Evolutionary conservation across 306 rosid species (phyloP), one percentile per base, ranked within the genome.

Genomic region (Astragalus glycyphyllos): DNA sequence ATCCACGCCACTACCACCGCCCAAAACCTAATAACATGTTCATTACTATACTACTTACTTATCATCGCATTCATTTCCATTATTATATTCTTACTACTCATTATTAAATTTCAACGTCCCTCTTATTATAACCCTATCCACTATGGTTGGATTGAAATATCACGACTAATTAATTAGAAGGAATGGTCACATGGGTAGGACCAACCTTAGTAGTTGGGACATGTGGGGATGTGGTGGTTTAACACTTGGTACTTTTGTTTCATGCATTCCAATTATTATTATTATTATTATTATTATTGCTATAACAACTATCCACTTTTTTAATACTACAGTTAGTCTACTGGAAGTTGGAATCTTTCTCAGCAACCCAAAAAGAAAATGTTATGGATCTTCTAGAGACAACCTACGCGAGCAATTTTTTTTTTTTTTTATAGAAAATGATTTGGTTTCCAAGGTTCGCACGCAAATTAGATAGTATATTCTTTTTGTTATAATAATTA

Each of bases 181-280:
- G 5, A 23, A 31, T 4, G 40, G 45, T 7, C 83, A 73, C 74
- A 73, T 82, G 85, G 82, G 85, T 81, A 67, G 85, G 84, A 20
- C 85, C 84, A 11, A 63, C 51, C 0, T 59, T 13, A 17, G 45
- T 17, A 17, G 65, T 68, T 67, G 57, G 69, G 68, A 71, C 81
- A 77, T 73, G 79, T 66, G 72, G 68, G 65, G 69, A 55, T 68
- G 79, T 60, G 49, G 60, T 68, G 58, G 70, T 23, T 76, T 42
- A 38, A 64, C 75, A 12, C 7, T 48, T 63, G 49, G 20, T 32
- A 20, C 55, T 35, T 60, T 60, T 14, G 9, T 26, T 26, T 26
- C 31, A 26, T 26, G 31, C 3, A 26, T 2, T 63, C 8, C 80
- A 47, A 73, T 77, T 68, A 77, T 73, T 68, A 73, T 41, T 41